Evolutionary conservation across 805 yeast species (phyloP), one percentile per base, ranked within the genome.

Genomic region (Monosporozyma aerobia): DNA sequence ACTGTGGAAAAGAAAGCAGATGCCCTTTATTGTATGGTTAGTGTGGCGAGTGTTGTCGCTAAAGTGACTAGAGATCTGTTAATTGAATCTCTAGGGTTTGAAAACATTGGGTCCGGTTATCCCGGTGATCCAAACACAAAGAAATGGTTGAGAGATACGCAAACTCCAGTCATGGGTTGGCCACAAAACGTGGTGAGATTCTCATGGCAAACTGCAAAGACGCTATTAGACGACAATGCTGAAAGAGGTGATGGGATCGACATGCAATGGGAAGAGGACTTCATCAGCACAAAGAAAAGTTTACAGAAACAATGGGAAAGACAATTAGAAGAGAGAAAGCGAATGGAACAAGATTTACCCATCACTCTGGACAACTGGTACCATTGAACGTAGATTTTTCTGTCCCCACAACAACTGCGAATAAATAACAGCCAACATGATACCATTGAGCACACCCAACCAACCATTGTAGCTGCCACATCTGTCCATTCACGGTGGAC

Each of bases 1-100:
- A 85, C 89, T 0, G 99, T 94, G 6, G 80, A 96, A 8, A 94
- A 94, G 64, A 94, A 94, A 64, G 99, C 99, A 0, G 99, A 94
- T 72, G 82, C 97, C 19, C 64, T 89, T 19, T 94, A 77, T 64
- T 97, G 98, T 1, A 82, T 89, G 51, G 99, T 94, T 7, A 85
- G 95, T 65, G 87, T 95, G 1, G 99, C 99, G 0, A 85, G 95
- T 22, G 87, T 94, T 48, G 90, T 90, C 47, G 99, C 99, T 9
- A 94, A 94, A 65, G 99, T 94, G 6, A 90, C 98, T 0, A 78
- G 99, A 63, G 99, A 94, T 66, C 68, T 79, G 47, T 76, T 51
- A 56, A 65, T 53, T 43, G 74, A 52, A 53, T 61, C 54, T 27
- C 57, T 55, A 19, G 56, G 56, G 6, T 23, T 64, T 59, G 50